Evolutionary conservation across 129 eudicot species (phyloP).

Genomic region (Sambucus nigra): DNA sequence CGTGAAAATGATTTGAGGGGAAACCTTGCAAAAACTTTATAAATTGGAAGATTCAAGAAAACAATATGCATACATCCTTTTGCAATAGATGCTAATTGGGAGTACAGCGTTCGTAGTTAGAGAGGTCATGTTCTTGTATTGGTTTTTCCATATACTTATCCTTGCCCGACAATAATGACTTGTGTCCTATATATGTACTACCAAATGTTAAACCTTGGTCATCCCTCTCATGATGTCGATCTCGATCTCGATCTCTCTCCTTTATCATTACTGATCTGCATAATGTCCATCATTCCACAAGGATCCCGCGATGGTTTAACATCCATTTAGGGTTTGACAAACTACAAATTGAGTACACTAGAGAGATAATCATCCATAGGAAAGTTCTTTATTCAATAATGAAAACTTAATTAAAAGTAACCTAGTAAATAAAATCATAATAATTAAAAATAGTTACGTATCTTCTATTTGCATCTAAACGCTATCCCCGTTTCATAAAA

Average conservation of each 20-base stretch:
- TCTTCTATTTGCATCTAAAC: constrained; percentile 43
- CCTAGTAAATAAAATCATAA: neutral
- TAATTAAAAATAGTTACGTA: constrained; percentile 3
- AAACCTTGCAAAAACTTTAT: too few species aligned
- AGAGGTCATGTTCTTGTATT: constrained; percentile 89
- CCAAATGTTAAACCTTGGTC: constrained; percentile 31
- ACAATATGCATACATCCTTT: constrained; percentile 64
- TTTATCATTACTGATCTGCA: constrained; percentile 36
- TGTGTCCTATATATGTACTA: constrained; percentile 38
- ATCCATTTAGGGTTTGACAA: neutral
- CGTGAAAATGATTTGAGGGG: too few species aligned
- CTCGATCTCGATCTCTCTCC: constrained; percentile 36
- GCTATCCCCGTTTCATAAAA: too few species aligned
- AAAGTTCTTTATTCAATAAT: neutral
- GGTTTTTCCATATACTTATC: constrained; percentile 72
- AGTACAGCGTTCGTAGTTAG: constrained; percentile 77
- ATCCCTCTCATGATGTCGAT: constrained; percentile 27
- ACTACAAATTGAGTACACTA: neutral
- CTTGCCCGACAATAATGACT: constrained; percentile 34
- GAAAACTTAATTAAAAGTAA: neutral
- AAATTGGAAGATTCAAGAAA: too few species aligned
- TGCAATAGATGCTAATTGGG: constrained; percentile 94
- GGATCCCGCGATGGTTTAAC: constrained; percentile 10
- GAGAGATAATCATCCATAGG: neutral
- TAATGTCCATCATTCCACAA: constrained; percentile 37